Evolutionary conservation across 1,284 basidiomycete genomes (phyloP), one percentile per base, ranked within the genome.

Genomic region (Rhodotorula sp.): DNA sequence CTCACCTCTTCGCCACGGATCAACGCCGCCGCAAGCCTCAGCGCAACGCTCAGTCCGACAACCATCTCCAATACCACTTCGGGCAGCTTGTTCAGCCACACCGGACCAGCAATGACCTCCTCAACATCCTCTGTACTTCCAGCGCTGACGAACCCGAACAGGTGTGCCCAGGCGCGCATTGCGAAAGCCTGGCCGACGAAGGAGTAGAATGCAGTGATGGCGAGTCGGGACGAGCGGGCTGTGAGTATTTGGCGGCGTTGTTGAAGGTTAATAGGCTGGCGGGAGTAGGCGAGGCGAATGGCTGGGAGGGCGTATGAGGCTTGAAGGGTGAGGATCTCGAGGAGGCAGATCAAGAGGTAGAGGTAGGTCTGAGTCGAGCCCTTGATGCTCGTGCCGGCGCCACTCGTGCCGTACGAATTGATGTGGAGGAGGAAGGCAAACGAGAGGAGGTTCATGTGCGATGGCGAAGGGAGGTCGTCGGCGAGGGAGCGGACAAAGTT

Each of bases 401-500:
- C 26, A 30, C n/a, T 31, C 53, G 34, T 28, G 10, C n/a, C 50
- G 9, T 50, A 47, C 44, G 72, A 69, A 52, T 71, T 65, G 34
- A 73, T 51, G 65, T 75, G 74, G 18, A 75, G 53, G 54, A 75
- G 68, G 65, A 74, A 75, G 5, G 74, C 68, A 65, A 73, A 69
- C 13, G 63, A 65, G 10, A 75, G 59, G 44, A 75, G 65, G 66
- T 73, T 75, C 65, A 75, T 65, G 52, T 68, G 61, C 37, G 52
- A 51, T 8, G 51, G 11, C 28, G 31, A n/a, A 8, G 61, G 59
- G 26, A 60, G 31, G 64, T 73, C 72, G 62, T 68, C 69, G 10
- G 60, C 34, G 2, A 74, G 51, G 4, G 69, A 55, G 48, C 72
- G 59, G 16, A 69, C 65, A 20, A 74, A 71, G 6, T 60, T 67